Conservation (phyloP, 164 flowering plant species). For the Buxus sempervirens region DNA sequence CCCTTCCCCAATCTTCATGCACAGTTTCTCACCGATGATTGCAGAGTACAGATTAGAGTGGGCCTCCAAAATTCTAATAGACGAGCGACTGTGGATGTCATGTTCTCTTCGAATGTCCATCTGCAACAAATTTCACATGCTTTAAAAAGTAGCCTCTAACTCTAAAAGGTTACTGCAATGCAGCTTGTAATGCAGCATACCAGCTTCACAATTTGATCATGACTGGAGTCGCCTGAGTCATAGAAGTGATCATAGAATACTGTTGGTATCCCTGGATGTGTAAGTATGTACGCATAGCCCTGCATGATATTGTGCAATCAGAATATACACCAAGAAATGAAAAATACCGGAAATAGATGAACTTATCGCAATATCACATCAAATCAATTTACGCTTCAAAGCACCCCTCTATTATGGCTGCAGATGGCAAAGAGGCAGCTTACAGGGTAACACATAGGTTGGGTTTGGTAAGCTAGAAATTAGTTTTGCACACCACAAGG, state of each 20-base stretch:
- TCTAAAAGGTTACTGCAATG: background rate
- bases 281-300: slow-evolving; percentile 92
- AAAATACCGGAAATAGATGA: background rate
- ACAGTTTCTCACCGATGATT: slow-evolving; percentile 59
- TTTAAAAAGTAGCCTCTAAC: background rate
- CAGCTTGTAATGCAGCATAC: slow-evolving; percentile 31
- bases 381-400: no score
- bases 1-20: slow-evolving; percentile 89
- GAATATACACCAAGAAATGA: background rate
- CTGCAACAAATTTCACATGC: slow-evolving; percentile 33
- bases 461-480: no score
- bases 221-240: slow-evolving; percentile 69
- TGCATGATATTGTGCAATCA: slow-evolving; percentile 19
- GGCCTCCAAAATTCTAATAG: slow-evolving; percentile 70
- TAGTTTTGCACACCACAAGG: no score
- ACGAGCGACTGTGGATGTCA: slow-evolving; percentile 69
- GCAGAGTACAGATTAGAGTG: slow-evolving; percentile 77
- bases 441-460: no score
- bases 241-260: slow-evolving; percentile 91
- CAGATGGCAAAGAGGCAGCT: no score
- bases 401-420: no score
- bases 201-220: slow-evolving; percentile 84
- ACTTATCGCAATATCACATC: background rate
- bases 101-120: slow-evolving; percentile 57
- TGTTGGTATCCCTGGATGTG: slow-evolving; percentile 88